Evolutionary conservation across 2,329 filamentous ascomycete genomes (phyloP).

Genomic region (Aspergillus sp.): DNA sequence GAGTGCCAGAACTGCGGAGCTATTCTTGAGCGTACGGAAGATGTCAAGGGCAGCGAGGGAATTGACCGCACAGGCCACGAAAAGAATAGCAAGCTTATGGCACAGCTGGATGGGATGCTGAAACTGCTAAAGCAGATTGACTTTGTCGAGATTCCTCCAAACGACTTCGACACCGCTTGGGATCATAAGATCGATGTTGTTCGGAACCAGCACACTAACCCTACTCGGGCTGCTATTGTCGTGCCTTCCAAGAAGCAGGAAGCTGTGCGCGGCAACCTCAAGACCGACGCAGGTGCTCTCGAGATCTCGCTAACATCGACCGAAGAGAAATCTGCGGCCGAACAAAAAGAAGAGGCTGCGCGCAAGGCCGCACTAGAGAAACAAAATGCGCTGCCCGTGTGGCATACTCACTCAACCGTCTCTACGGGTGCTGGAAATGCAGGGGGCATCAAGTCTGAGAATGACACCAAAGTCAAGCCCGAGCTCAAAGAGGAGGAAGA

Average conservation of each 20-base stretch:
- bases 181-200: slow-evolving; percentile 49
- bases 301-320: slow-evolving; percentile 51
- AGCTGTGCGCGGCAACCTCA: slow-evolving; percentile 42
- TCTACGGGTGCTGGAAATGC: slow-evolving; percentile 28
- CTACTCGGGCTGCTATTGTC: slow-evolving; percentile 42
- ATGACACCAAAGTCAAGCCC: slow-evolving; percentile 36
- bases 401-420: slow-evolving; percentile 54
- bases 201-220: slow-evolving; percentile 44
- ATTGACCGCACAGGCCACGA: slow-evolving; percentile 50
- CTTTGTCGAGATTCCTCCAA: slow-evolving; percentile 47
- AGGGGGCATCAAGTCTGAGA: slow-evolving; percentile 30
- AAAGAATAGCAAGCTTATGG: slow-evolving; percentile 51
- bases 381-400: slow-evolving; percentile 53
- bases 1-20: slow-evolving; percentile 74
- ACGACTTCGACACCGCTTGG: slow-evolving; percentile 51
- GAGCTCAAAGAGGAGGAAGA: slow-evolving; percentile 47
- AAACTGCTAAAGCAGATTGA: slow-evolving; percentile 51
- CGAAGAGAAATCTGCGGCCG: slow-evolving; percentile 50
- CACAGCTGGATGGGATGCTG: slow-evolving; percentile 48
- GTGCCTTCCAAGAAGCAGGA: slow-evolving; percentile 40
- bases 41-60: slow-evolving; percentile 44
- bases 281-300: slow-evolving; percentile 45
- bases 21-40: slow-evolving; percentile 46
- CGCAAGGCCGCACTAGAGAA: slow-evolving; percentile 51
- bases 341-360: slow-evolving; percentile 48